Conservation (phyloP, 352 stramenopile genomes). For the Phytopythium mirpurense region DNA sequence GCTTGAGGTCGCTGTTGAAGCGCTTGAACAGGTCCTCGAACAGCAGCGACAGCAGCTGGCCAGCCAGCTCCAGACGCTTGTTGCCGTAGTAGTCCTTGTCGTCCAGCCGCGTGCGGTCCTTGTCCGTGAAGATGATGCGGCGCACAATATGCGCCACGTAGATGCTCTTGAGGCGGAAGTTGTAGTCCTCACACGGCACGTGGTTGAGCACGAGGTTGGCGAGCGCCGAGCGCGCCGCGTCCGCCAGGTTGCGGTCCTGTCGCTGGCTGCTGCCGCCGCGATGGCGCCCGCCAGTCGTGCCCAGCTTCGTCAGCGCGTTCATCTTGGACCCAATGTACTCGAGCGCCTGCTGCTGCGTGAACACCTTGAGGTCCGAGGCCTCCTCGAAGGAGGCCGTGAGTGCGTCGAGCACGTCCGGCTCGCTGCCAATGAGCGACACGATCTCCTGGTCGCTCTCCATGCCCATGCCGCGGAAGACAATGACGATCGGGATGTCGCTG, state of each 20-base stretch:
- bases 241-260: conserved; percentile 69
- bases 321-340: conserved; percentile 98
- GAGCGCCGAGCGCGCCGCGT: conserved; percentile 96
- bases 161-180: conserved; percentile 97
- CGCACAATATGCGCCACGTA: conserved; percentile 98
- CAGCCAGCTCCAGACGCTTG: conserved; percentile 98
- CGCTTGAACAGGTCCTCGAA: conserved; percentile 99
- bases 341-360: conserved; percentile 94
- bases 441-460: conserved; percentile 98
- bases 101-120: conserved; percentile 89
- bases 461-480: conserved; percentile 97
- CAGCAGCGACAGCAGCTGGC: conserved; percentile 96
- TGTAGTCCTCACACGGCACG: conserved; percentile 96
- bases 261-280: conserved; percentile 25
- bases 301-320: conserved; percentile 63
- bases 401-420: conserved; percentile 92
- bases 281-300: conserved; percentile 32
- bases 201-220: conserved; percentile 99
- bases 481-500: conserved; percentile 97
- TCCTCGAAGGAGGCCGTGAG: conserved; percentile 97
- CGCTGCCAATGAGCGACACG: conserved; percentile 93
- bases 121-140: conserved; percentile 85
- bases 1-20: conserved; percentile 99
- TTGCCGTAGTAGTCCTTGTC: conserved; percentile 99
- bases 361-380: conserved; percentile 92